Conservation (phyloP, 768 basidiomycete genomes). For the Mycena polygramma region DNA sequence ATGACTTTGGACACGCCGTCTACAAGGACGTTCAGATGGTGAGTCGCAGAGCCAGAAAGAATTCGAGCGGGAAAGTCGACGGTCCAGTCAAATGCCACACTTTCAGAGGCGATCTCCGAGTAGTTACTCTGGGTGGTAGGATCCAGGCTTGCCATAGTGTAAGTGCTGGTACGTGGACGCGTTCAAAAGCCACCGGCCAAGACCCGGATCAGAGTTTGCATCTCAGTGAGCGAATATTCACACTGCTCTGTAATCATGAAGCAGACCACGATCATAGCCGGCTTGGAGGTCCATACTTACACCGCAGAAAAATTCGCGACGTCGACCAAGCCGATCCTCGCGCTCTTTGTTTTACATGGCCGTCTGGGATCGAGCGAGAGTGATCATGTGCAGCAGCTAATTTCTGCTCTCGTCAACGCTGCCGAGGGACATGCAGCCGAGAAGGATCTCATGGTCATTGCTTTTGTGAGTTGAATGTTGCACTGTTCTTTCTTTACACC, state of each 20-base stretch:
- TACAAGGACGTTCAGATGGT: slow-evolving; percentile 68
- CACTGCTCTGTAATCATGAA: too few species aligned
- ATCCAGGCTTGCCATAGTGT: slow-evolving; percentile 48
- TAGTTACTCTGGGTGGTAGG: slow-evolving; percentile 89
- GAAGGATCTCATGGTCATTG: slow-evolving; percentile 50
- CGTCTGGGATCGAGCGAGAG: slow-evolving; percentile 47
- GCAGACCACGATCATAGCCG: slow-evolving; percentile 48
- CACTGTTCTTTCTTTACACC: background rate
- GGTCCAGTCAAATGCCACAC: slow-evolving; percentile 82
- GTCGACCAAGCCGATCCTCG: slow-evolving; percentile 46
- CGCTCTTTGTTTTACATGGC: slow-evolving; percentile 61
- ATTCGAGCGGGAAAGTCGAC: slow-evolving; percentile 77
- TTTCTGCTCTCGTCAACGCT: slow-evolving; percentile 44
- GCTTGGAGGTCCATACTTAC: slow-evolving; percentile 53
- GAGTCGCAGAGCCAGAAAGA: slow-evolving; percentile 75
- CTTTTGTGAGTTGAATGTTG: slow-evolving; percentile 49
- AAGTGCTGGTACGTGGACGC: too few species aligned
- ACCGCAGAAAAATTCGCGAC: slow-evolving; percentile 35
- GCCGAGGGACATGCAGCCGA: slow-evolving; percentile 30
- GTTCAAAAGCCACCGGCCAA: background rate
- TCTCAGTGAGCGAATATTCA: too few species aligned
- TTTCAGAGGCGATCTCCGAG: slow-evolving; percentile 70
- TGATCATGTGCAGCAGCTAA: slow-evolving; percentile 40
- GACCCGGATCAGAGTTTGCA: background rate
- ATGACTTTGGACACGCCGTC: slow-evolving; percentile 69